Evolutionary conservation across 257 asterid species (phyloP).

Genomic region (Leptodermis oblonga): DNA sequence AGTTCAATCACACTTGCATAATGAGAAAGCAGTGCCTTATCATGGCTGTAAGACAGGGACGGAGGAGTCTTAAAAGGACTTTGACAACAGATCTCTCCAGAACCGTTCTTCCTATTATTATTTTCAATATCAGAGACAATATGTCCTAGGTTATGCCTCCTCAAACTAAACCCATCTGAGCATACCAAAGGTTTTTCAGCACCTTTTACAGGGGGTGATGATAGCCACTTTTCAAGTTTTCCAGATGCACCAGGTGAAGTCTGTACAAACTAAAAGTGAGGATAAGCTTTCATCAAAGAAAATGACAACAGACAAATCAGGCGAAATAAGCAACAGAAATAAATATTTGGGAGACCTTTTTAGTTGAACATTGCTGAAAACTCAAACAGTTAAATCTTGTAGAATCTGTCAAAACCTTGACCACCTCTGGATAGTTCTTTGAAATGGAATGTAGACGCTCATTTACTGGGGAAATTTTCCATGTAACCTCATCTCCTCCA

Average conservation of each 20-base stretch:
- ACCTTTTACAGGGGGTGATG: slow-evolving; percentile 60
- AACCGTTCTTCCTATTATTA: slow-evolving; percentile 26
- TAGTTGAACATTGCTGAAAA: slow-evolving; percentile 62
- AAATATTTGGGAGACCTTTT: slow-evolving; percentile 38
- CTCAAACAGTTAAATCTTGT: slow-evolving; percentile 66
- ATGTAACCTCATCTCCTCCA: slow-evolving; percentile 73
- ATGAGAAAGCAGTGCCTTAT: slow-evolving; percentile 51
- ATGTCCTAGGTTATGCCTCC: slow-evolving; percentile 25
- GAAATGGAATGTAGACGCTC: slow-evolving; percentile 77
- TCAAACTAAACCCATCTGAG: slow-evolving; percentile 34
- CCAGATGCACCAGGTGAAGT: slow-evolving; percentile 50
- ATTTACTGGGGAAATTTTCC: slow-evolving; percentile 92
- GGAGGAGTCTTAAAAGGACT: slow-evolving; percentile 94
- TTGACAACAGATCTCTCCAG: slow-evolving; percentile 45
- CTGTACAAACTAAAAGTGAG: slow-evolving; percentile 31
- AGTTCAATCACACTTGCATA: slow-evolving; percentile 14
- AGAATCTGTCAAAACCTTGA: slow-evolving; percentile 72
- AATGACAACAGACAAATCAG: slow-evolving; percentile 13
- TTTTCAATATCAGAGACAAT: slow-evolving; percentile 32
- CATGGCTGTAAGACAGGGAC: slow-evolving; percentile 65
- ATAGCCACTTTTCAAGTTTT: slow-evolving; percentile 66
- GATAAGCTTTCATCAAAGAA: slow-evolving; percentile 13
- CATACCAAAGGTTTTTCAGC: slow-evolving; percentile 42
- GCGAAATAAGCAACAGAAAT: not conserved
- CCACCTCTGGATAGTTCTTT: slow-evolving; percentile 56